Evolutionary conservation across 257 asterid species (phyloP).

Genomic region (Thymus quinquecostatus): DNA sequence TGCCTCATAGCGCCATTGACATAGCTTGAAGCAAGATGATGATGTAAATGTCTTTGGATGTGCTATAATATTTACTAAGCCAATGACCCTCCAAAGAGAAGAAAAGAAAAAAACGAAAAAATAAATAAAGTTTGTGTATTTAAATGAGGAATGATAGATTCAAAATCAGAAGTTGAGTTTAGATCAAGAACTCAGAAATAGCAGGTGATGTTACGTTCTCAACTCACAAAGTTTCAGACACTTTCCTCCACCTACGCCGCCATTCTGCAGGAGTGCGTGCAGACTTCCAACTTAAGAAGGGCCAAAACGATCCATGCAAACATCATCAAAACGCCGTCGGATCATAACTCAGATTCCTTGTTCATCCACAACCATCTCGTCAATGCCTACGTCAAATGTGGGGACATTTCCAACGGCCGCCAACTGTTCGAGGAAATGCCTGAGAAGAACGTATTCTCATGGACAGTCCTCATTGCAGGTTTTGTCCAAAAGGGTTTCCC

Average conservation of each 20-base stretch:
- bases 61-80: too few species aligned
- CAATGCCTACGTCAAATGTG: slow-evolving; percentile 55
- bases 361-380: slow-evolving; percentile 60
- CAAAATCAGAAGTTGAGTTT: too few species aligned
- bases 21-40: too few species aligned
- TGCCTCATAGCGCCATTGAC: too few species aligned
- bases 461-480: slow-evolving; percentile 79
- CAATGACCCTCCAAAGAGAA: too few species aligned
- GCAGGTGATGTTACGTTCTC: slow-evolving; percentile 36
- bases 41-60: too few species aligned
- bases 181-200: too few species aligned
- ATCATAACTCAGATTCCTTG: slow-evolving; percentile 31
- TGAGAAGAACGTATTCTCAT: slow-evolving; percentile 60
- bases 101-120: too few species aligned
- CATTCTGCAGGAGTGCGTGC: slow-evolving; percentile 48
- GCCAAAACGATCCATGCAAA: slow-evolving; percentile 51
- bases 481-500: slow-evolving; percentile 63
- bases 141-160: too few species aligned
- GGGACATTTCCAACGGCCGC: slow-evolving; percentile 41
- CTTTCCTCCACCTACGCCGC: slow-evolving; percentile 34
- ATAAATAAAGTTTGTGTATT: too few species aligned
- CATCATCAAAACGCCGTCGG: slow-evolving; percentile 44
- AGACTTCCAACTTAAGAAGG: slow-evolving; percentile 38
- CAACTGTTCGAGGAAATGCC: slow-evolving; percentile 76
- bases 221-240: slow-evolving; percentile 38